phyloP scores from a whole-genome alignment of 2,329 filamentous ascomycete genomes.

The Scedosporium boydii region DNA sequence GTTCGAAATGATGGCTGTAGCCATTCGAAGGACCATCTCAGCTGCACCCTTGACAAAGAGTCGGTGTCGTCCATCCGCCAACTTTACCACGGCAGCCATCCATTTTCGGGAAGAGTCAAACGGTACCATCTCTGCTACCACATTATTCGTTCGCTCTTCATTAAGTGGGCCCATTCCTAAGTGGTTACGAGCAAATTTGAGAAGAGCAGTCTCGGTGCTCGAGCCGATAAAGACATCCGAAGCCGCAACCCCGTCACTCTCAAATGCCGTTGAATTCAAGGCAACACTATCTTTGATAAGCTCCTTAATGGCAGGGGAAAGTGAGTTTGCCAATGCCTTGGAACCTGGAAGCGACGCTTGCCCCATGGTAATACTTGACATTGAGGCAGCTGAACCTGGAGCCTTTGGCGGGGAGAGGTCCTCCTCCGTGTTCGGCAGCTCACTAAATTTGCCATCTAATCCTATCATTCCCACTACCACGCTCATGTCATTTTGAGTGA shows the following conservation, averaged over 20 bases:
- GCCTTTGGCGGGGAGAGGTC: neutral
- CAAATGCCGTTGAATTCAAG: constrained; percentile 44
- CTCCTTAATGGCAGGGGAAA: constrained; percentile 23
- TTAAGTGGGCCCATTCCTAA: constrained; percentile 34
- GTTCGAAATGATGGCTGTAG: constrained; percentile 32
- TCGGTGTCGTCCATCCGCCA: constrained; percentile 35
- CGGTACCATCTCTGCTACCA: constrained; percentile 38
- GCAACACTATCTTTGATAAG: constrained; percentile 30
- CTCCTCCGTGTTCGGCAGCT: constrained; percentile 15
- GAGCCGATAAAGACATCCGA: constrained; percentile 37
- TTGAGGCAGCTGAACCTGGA: neutral
- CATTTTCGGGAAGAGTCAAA: constrained; percentile 46
- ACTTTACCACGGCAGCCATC: constrained; percentile 44
- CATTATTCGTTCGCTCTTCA: constrained; percentile 35
- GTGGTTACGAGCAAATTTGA: constrained; percentile 39
- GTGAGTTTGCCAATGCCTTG: constrained; percentile 12
- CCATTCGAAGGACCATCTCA: constrained; percentile 41
- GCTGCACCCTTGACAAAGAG: constrained; percentile 49
- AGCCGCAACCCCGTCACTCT: constrained; percentile 28
- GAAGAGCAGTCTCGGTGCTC: constrained; percentile 44
- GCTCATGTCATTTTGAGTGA: constrained; percentile 56
- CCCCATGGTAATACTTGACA: neutral
- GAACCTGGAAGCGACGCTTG: neutral
- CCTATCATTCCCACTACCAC: constrained; percentile 49
- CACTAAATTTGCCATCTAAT: constrained; percentile 24